phyloP scores from a whole-genome alignment of 306 rosid species.

The Boehmeria nivea region DNA sequence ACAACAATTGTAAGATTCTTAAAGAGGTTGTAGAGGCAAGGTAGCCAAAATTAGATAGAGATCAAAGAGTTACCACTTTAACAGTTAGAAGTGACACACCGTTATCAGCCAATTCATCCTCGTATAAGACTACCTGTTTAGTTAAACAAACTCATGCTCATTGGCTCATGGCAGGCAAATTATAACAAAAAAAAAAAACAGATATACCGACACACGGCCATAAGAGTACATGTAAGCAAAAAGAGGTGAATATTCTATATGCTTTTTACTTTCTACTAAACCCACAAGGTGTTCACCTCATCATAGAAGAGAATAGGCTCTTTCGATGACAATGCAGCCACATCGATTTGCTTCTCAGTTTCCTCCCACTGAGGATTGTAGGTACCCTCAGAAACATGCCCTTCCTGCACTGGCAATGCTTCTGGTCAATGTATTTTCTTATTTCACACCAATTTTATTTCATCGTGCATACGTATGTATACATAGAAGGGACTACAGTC shows the following conservation, averaged over 20 bases:
- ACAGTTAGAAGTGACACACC: conserved; percentile 91
- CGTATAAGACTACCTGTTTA: conserved; percentile 83
- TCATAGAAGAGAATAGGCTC: conserved; percentile 97
- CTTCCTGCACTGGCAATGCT: conserved; percentile 22
- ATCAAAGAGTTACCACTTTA: conserved; percentile 69
- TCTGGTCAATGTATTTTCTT: neutral
- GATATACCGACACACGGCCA: conserved; percentile 4
- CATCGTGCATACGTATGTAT: neutral
- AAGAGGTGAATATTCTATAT: neutral
- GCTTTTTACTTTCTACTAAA: no score
- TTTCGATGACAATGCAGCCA: conserved; percentile 69
- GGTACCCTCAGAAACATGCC: conserved; percentile 35
- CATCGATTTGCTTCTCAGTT: conserved; percentile 68
- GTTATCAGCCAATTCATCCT: conserved; percentile 93
- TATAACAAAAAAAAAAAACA: conserved; percentile 12
- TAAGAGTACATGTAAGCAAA: neutral
- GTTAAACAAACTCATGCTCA: conserved; percentile 25
- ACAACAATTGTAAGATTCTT: conserved; percentile 15
- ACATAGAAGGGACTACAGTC: neutral
- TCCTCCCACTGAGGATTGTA: conserved; percentile 66
- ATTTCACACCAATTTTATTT: neutral
- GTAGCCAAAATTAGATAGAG: conserved; percentile 13
- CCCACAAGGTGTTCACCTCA: conserved; percentile 45
- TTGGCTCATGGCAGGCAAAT: conserved; percentile 17
- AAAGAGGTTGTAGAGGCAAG: conserved; percentile 3